Evolutionary conservation across 148 eudicot genomes (phyloP), one percentile per base, ranked within the genome.

Genomic region (Diospyros lotus): DNA sequence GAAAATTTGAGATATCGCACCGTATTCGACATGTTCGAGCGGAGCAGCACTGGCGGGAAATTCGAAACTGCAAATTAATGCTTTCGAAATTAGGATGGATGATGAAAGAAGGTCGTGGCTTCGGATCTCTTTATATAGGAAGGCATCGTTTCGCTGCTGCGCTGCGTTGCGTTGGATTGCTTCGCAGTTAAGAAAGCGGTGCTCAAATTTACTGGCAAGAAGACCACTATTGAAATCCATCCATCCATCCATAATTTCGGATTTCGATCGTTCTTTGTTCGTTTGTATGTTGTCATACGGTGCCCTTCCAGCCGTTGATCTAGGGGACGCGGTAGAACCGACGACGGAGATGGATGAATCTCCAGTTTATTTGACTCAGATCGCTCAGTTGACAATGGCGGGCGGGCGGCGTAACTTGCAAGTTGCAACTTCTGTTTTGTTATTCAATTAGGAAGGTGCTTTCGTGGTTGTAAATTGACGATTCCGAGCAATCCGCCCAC

Each of bases 61-160:
- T 17, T 0, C 10, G 18, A 50, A 50, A 48, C 0, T 62, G 68
- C 45, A 73, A 41, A 61, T 48, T 54, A 17, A 45, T 40, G 10
- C 28, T 28, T 28, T 28, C 28, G 28, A 28, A 28, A 28, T 28
- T 28, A 28, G 28, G 28, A 28, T 28, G 28, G 28, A 28, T 28
- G 28, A 28, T 10, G 11, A n/a, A 1, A 38, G 11, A 14, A 15
- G 12, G 43, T 11, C 5, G 45, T 18, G 18, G 28, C 28, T 28
- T 28, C 28, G 39, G 38, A 9, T 13, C 59, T 14, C 76, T 62
- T 50, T 73, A 61, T 73, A 73, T 73, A 73, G 5, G 56, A 43
- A 41, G 9, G 59, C 5, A 43, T 28, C 28, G 28, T 28, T 28
- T 28, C 28, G 28, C 28, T 0, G 28, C 28, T 28, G 28, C 28